Percentiles rank a stretch among this genome's conserved stretches.
Conservation (phyloP, 257 asterid genomes). For the Capsicum chinense region DNA sequence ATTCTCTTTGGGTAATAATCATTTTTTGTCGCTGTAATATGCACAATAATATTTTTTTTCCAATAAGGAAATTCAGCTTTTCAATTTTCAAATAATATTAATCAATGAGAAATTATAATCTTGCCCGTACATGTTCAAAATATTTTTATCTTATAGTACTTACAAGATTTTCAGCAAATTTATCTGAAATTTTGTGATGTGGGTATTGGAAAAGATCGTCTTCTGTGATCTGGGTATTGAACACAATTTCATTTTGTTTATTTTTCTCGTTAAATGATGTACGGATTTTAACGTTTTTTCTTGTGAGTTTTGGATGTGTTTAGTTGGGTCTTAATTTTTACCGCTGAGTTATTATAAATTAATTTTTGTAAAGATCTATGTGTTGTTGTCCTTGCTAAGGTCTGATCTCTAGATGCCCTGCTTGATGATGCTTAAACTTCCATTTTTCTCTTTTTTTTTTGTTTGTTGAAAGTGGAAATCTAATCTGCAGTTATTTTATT, state of each 20-base stretch:
- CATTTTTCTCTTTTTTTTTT: not conserved
- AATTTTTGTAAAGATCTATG: not conserved
- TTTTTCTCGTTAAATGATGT: not conserved
- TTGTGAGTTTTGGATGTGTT: not conserved
- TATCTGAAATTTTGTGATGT: not conserved
- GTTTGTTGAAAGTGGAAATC: conserved; percentile 5
- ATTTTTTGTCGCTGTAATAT: not conserved
- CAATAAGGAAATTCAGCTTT: not conserved
- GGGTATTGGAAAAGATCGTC: not conserved
- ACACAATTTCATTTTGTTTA: not conserved
- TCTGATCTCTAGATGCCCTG: conserved; percentile 8
- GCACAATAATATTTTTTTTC: not conserved
- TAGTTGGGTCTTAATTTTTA: conserved; percentile 3
- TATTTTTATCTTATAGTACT: not conserved
- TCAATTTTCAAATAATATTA: not conserved
- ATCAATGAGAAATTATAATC: not conserved
- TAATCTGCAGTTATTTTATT: not conserved
- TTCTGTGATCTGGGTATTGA: conserved; percentile 22
- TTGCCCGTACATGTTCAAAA: not conserved
- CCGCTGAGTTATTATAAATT: not conserved
- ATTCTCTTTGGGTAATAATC: not conserved
- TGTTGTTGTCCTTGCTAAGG: conserved; percentile 12
- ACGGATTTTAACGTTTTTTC: not conserved
- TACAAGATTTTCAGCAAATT: not conserved
- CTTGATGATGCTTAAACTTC: conserved; percentile 20